Conservation (phyloP, 1,139 yeast species). For the Magnusiomyces fungicola region DNA sequence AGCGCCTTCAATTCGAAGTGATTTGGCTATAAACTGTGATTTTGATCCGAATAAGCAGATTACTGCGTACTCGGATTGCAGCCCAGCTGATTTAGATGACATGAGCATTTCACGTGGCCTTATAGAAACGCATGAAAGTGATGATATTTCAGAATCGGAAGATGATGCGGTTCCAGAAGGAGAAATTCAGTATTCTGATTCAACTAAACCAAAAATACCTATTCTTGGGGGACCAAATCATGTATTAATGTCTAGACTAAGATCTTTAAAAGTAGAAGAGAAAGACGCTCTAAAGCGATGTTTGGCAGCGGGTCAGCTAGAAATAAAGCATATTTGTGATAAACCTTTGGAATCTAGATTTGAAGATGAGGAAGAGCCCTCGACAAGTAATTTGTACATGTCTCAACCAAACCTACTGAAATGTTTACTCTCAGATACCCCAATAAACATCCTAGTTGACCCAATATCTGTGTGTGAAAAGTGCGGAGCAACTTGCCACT, state of each 20-base stretch:
- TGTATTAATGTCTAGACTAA: not conserved
- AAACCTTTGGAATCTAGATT: too few species aligned
- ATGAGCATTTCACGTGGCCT: not conserved
- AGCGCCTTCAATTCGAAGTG: not conserved
- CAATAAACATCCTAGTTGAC: not conserved
- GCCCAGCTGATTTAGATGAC: not conserved
- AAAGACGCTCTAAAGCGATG: not conserved
- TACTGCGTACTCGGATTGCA: not conserved
- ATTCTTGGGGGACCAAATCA: not conserved
- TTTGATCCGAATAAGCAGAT: not conserved
- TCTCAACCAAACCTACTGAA: not conserved
- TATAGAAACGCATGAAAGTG: not conserved
- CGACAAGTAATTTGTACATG: not conserved
- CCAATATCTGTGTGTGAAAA: not conserved
- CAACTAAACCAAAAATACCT: not conserved
- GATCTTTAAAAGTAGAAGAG: not conserved
- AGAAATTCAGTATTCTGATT: not conserved
- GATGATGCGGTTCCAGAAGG: conserved; percentile 8
- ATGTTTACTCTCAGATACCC: not conserved
- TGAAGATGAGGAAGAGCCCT: not conserved
- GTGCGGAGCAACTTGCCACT: not conserved
- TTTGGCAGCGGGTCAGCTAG: not conserved
- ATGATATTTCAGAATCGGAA: not conserved
- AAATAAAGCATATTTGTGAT: too few species aligned
- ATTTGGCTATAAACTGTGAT: not conserved